Conservation (phyloP, 345 rosid species). For the Dipteronia dyeriana region DNA sequence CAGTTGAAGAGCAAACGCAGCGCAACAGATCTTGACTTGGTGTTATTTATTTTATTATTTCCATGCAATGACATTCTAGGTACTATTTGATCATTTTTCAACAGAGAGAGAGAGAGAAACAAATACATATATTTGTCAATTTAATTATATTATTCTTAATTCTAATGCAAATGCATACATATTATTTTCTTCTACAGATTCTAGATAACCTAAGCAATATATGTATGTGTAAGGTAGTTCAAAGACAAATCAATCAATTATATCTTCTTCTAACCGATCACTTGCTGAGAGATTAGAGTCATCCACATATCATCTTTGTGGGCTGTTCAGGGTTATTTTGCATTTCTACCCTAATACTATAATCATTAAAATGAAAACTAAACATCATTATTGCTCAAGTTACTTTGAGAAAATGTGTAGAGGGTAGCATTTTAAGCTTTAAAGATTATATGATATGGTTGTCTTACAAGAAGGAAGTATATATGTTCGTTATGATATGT, state of each 20-base stretch:
- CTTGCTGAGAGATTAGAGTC: constrained; percentile 4
- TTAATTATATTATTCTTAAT: too few species aligned
- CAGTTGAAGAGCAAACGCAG: constrained; percentile 5
- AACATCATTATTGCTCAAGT: too few species aligned
- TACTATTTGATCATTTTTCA: constrained; percentile 4
- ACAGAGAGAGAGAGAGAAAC: background rate
- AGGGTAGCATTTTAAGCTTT: too few species aligned
- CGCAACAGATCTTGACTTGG: constrained; percentile 16
- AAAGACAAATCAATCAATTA: constrained; percentile 4
- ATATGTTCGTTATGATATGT: too few species aligned
- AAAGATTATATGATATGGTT: too few species aligned
- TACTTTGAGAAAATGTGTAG: too few species aligned
- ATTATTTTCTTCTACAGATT: constrained; percentile 6
- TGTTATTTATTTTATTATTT: background rate
- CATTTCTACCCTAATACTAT: too few species aligned
- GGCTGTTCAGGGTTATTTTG: background rate
- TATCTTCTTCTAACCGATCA: background rate
- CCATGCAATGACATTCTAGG: constrained; percentile 10
- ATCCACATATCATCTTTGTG: background rate
- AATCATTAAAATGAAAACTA: too few species aligned
- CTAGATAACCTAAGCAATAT: constrained; percentile 3
- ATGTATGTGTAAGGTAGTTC: background rate
- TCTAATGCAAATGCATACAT: background rate
- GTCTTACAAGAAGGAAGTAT: too few species aligned
- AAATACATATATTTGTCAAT: background rate